Conservation (phyloP, 2,329 filamentous ascomycete species). For the Colletotrichum liriopes region DNA sequence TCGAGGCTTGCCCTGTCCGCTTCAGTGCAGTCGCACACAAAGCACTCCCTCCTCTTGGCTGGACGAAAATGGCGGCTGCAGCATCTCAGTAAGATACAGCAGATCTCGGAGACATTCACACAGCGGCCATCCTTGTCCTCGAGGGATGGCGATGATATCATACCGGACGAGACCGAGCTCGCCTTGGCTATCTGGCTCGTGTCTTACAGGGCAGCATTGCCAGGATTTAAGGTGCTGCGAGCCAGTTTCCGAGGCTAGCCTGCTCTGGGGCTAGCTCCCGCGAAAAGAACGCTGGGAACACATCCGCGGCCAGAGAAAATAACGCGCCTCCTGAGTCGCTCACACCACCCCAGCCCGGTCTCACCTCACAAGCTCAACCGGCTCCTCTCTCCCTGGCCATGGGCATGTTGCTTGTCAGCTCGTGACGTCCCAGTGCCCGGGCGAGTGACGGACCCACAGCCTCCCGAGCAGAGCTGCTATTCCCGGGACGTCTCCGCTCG, state of each 20-base stretch:
- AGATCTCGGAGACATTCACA: conserved; percentile 6
- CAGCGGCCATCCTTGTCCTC: conserved; percentile 2
- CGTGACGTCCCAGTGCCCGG: not conserved
- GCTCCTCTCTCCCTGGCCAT: not conserved
- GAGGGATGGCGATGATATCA: conserved; percentile 30
- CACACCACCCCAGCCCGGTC: not conserved
- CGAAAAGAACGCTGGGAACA: conserved; percentile 2
- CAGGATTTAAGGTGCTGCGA: conserved; percentile 18
- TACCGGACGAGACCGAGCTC: conserved; percentile 23
- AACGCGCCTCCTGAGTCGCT: conserved; percentile 2
- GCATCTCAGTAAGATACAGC: conserved; percentile 1
- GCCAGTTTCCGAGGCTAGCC: conserved; percentile 5
- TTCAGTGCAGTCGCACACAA: not conserved
- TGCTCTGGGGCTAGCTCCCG: conserved; percentile 17
- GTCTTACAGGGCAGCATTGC: not conserved
- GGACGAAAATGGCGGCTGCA: not conserved
- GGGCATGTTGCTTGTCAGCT: not conserved
- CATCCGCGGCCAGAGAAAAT: conserved; percentile 21
- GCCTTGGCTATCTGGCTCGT: not conserved
- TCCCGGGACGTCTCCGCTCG: conserved; percentile 33
- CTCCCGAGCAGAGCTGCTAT: conserved; percentile 10
- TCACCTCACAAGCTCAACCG: not conserved
- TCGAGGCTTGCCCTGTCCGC: not conserved
- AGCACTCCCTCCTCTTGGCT: not conserved
- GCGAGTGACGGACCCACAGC: not conserved